Evolutionary conservation across 345 rosid genomes (phyloP), one percentile per base, ranked within the genome.

Genomic region (Durio zibethinus): DNA sequence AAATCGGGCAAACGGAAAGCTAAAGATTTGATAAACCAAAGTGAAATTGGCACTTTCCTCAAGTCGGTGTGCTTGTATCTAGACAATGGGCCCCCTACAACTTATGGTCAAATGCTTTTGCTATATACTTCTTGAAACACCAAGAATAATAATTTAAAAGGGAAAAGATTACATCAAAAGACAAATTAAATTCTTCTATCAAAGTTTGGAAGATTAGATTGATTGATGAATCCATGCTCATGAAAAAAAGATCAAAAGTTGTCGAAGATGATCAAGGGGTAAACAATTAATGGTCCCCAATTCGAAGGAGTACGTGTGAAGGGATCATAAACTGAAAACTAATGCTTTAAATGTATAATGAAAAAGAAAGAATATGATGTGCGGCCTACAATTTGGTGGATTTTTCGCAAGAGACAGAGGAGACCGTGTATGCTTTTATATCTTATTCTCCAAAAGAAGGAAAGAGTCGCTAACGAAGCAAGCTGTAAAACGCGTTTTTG

Each of bases 401-500:
- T 50, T 29, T 10, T 66, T 21, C 3, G 47, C 47, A 36, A 38
- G 27, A 10, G 70, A 70, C 23, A 18, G 4, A 4, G 43, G 18
- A 10, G 16, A 14, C 50, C 31, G 50, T 36, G 73, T 69, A n/a
- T 27, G 0, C n/a, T 45, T 45, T 16, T n/a, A 20, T 65, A 9
- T 11, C 7, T 42, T 5, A 0, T 25, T 33, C 18, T 20, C 8
- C 0, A 35, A 43, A 27, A 29, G 8, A 4, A 10, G 20, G 20
- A 20, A 21, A 42, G 42, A 5, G 21, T 4, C 23, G 16, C 25
- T 74, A 53, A 62, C 7, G 47, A 5, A 23, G 33, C 25, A 79
- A 42, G 62, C 83, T 77, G 83, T 47, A 77, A 68, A 81, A 81
- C 83, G 75, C 80, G 83, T 36, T 77, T 77, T 73, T 60, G 69